Evolutionary conservation across 345 rosid species (phyloP), one percentile per base, ranked within the genome.

Genomic region (Angophora floribunda): DNA sequence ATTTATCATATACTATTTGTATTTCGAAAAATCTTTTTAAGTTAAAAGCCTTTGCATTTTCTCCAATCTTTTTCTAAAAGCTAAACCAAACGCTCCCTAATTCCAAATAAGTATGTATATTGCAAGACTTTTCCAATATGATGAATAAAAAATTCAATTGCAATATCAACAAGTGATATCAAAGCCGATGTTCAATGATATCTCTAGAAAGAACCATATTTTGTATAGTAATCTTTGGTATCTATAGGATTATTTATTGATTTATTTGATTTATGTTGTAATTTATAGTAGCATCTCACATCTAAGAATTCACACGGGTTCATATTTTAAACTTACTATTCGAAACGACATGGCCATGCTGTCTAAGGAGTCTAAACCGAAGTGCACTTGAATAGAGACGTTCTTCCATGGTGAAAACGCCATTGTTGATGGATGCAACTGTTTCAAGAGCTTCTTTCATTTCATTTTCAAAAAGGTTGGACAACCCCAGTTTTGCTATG

Each of bases 281-380:
- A 70, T 32, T 8, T 70, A 17, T 70, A 9, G 47, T 70, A 36
- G 17, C 26, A 70, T 70, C 26, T 70, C 22, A 32, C 11, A 70
- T 24, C 13, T 17, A 36, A 0, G 4, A 36, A 41, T 36, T 70
- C 47, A 70, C 47, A 16, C 1, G 8, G 4, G 2, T 70, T 24
- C 47, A 70, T 9, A 17, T 36, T 36, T 36, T 17, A 47, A 70
- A 12, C 44, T 44, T 52, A 90, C 96, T 93, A 91, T 90, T 91
- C 63, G 94, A 93, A 88, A 92, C 90, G 70, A 89, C 80, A 85
- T 91, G 89, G 57, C 93, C 93, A 30, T 94, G 90, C 51, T 89
- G 90, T 89, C 95, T 88, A n/a, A 94, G 91, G 41, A 93, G 91
- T 88, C 88, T 92, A 88, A 93, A 94, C 86, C 91, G 78, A 82